These are phyloP conservation scores for Brassica cretica DNA, from an alignment of 345 rosid genomes.

Conservation along the genomic window DNA sequence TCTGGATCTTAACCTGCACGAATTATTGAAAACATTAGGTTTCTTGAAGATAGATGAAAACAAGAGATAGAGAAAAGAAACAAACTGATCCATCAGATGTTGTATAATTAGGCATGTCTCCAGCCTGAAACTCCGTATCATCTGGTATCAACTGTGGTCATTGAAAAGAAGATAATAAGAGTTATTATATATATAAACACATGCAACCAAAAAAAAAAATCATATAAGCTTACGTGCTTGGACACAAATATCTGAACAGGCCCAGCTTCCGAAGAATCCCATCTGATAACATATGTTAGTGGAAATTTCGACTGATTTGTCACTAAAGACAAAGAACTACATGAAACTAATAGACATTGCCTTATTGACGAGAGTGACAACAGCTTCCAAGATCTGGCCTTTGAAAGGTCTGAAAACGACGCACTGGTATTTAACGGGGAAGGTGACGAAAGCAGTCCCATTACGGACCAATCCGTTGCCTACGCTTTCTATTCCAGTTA, in stretches of 20 bases:
- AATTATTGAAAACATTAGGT: slow-evolving; percentile 9
- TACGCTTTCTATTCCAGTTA: slow-evolving; percentile 73
- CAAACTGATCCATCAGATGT: slow-evolving; percentile 88
- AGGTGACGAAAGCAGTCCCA: slow-evolving; percentile 84
- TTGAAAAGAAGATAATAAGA: neutral
- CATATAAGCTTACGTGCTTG: slow-evolving; percentile 62
- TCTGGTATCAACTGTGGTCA: slow-evolving; percentile 75
- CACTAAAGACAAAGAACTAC: neutral
- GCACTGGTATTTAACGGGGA: slow-evolving; percentile 81
- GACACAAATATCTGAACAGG: slow-evolving; percentile 97
- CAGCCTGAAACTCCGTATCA: slow-evolving; percentile 93
- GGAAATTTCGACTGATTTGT: neutral
- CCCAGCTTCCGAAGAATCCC: slow-evolving; percentile 93
- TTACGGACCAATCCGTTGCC: slow-evolving; percentile 91
- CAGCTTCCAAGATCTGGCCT: slow-evolving; percentile 90
- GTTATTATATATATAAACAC: neutral
- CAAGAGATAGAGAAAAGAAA: neutral
- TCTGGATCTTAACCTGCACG: slow-evolving; percentile 83
- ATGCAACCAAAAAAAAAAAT: neutral
- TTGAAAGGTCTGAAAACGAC: slow-evolving; percentile 87
- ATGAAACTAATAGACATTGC: slow-evolving; percentile 26
- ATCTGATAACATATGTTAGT: slow-evolving; percentile 46
- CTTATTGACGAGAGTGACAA: slow-evolving; percentile 90
- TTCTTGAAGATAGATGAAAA: slow-evolving; percentile 10
- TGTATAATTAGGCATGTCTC: slow-evolving; percentile 89